A percentile compares a stretch with the other conserved stretches of the same genome.
phyloP scores from a whole-genome alignment of 1,284 basidiomycete species.

The Marasmius tenuissimus region DNA sequence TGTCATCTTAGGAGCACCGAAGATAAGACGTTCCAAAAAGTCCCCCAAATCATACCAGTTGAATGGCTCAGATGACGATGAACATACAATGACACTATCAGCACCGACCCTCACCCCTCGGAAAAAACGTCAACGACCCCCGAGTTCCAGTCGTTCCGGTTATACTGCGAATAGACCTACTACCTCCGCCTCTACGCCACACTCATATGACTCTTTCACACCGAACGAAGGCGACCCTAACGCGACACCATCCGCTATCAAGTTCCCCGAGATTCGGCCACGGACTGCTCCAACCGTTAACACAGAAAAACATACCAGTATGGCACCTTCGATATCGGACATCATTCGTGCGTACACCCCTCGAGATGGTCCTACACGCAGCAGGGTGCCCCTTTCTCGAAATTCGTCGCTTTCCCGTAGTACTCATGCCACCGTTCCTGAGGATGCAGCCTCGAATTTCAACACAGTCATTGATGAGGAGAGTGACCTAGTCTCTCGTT shows the following conservation, averaged over 20 bases:
- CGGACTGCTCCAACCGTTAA: slow-evolving; percentile 17
- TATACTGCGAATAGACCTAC: slow-evolving; percentile 33
- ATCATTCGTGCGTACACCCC: slow-evolving; percentile 77
- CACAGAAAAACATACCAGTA: slow-evolving; percentile 33
- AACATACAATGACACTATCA: slow-evolving; percentile 36
- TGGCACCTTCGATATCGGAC: slow-evolving; percentile 79
- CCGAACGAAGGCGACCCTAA: slow-evolving; percentile 17
- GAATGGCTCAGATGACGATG: slow-evolving; percentile 50
- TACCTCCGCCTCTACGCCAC: slow-evolving; percentile 3
- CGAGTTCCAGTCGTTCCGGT: slow-evolving; percentile 33
- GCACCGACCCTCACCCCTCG: slow-evolving; percentile 31
- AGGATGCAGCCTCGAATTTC: slow-evolving; percentile 52
- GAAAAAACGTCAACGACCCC: slow-evolving; percentile 38
- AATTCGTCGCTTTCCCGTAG: slow-evolving; percentile 49
- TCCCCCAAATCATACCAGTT: slow-evolving; percentile 27
- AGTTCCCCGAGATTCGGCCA: slow-evolving; percentile 3
- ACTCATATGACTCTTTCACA: slow-evolving; percentile 5
- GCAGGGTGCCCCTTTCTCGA: slow-evolving; percentile 42
- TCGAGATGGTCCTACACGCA: slow-evolving; percentile 45
- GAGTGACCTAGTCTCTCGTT: slow-evolving; percentile 64
- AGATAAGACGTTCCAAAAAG: slow-evolving; percentile 42
- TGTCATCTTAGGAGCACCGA: slow-evolving; percentile 66
- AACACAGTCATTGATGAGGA: slow-evolving; percentile 56
- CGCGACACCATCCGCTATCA: slow-evolving; percentile 5
- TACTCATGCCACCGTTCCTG: slow-evolving; percentile 45